Conservation (phyloP, 495 filamentous ascomycete species). For the Penicillium canariense region DNA sequence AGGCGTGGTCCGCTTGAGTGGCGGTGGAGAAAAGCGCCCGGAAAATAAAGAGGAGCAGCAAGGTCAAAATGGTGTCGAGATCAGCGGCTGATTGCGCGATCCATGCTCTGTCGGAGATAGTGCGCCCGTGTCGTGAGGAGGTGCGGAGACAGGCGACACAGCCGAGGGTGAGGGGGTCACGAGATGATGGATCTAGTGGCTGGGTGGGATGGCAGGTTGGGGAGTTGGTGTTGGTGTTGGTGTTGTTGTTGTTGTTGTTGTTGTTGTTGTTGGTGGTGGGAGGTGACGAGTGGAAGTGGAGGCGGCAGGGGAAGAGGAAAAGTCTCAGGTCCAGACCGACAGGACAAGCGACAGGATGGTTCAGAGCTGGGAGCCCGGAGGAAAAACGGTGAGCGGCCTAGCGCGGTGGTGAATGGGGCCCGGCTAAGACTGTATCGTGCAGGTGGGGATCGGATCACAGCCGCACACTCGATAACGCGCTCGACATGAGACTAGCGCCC, state of each 20-base stretch:
- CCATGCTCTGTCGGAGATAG: conserved; percentile 21
- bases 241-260: too few species aligned
- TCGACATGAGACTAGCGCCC: too few species aligned
- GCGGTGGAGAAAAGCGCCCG: neutral
- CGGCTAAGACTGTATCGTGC: conserved; percentile 14
- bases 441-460: conserved; percentile 5
- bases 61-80: conserved; percentile 17
- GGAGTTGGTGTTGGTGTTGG: neutral
- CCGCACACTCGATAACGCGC: neutral
- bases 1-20: neutral
- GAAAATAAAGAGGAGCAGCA: neutral
- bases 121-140: conserved; percentile 11
- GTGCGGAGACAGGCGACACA: neutral
- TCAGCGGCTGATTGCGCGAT: conserved; percentile 29
- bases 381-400: conserved; percentile 27
- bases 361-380: conserved; percentile 15
- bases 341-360: conserved; percentile 18
- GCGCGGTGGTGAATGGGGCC: conserved; percentile 20
- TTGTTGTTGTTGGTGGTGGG: neutral
- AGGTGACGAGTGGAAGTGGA: neutral
- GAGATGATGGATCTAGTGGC: too few species aligned
- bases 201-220: neutral
- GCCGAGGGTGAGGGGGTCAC: conserved; percentile 9
- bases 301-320: neutral
- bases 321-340: conserved; percentile 1